A percentile compares a stretch with the other conserved stretches of the same genome.
Evolutionary conservation across 345 rosid species (phyloP).

Genomic region (Brassica rapa): DNA sequence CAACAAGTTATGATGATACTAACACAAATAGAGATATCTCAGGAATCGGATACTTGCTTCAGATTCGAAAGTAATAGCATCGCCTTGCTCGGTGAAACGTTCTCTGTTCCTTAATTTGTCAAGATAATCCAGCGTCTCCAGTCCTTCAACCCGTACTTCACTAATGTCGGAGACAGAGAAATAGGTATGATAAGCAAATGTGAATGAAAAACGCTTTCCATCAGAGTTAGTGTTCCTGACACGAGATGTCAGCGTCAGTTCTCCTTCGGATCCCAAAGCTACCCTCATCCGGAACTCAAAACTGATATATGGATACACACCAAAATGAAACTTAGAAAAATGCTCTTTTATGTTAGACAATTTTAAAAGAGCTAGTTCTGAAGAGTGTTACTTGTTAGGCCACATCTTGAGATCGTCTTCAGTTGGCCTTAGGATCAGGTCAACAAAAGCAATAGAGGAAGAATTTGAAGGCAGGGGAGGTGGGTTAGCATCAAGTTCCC

Average conservation of each 20-base stretch:
- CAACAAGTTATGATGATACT: neutral
- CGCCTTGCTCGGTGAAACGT: conserved; percentile 91
- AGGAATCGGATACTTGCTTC: conserved; percentile 54
- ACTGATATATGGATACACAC: conserved; percentile 45
- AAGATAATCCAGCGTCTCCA: conserved; percentile 89
- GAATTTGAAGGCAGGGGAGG: conserved; percentile 67
- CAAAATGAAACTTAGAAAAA: conserved; percentile 12
- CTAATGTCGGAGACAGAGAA: conserved; percentile 94
- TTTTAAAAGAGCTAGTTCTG: neutral
- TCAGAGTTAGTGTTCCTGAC: conserved; percentile 77
- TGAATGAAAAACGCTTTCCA: conserved; percentile 84
- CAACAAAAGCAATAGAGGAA: conserved; percentile 53
- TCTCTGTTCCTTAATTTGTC: conserved; percentile 83
- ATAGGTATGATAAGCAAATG: conserved; percentile 95
- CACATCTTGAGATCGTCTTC: conserved; percentile 84
- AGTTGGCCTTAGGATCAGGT: conserved; percentile 76
- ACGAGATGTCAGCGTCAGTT: conserved; percentile 81
- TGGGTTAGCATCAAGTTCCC: conserved; percentile 76
- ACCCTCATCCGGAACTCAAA: conserved; percentile 89
- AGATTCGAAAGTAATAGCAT: conserved; percentile 90
- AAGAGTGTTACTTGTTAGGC: conserved; percentile 69
- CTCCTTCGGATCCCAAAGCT: conserved; percentile 76
- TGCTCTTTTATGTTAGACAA: neutral
- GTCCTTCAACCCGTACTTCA: conserved; percentile 94
- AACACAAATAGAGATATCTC: neutral